A percentile compares a stretch with the other conserved stretches of the same genome.
phyloP scores from a whole-genome alignment of 305 asterid genomes.

The Fraxinus nigra region DNA sequence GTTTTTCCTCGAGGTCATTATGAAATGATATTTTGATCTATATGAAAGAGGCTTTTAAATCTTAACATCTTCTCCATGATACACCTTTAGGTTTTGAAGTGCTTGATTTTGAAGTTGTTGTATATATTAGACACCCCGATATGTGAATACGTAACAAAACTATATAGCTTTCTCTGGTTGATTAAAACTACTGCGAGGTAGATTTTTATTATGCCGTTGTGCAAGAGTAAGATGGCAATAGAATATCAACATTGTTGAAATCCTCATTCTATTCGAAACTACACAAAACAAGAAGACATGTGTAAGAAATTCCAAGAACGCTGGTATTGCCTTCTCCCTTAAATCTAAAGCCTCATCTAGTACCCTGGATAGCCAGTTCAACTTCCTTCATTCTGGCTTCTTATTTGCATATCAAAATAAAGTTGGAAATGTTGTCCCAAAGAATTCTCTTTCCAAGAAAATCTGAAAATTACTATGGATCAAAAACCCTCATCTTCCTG shows the following conservation, averaged over 20 bases:
- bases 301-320: neutral
- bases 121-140: neutral
- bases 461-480: neutral
- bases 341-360: neutral
- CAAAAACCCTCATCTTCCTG: neutral
- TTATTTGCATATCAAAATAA: neutral
- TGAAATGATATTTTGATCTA: constrained; percentile 4
- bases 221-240: neutral
- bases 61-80: neutral
- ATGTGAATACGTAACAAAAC: neutral
- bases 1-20: constrained; percentile 3
- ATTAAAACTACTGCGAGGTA: neutral
- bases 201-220: neutral
- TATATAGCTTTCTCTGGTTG: neutral
- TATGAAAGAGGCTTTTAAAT: neutral
- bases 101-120: neutral
- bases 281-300: neutral
- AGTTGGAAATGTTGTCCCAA: neutral
- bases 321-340: neutral
- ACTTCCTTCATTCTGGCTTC: neutral
- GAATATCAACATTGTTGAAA: neutral
- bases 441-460: neutral
- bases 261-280: neutral
- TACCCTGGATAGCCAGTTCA: neutral
- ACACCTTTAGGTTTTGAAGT: neutral